Base-by-base conservation (phyloP, 2,329 filamentous ascomycete genomes). In the Colletotrichum horii region DNA sequence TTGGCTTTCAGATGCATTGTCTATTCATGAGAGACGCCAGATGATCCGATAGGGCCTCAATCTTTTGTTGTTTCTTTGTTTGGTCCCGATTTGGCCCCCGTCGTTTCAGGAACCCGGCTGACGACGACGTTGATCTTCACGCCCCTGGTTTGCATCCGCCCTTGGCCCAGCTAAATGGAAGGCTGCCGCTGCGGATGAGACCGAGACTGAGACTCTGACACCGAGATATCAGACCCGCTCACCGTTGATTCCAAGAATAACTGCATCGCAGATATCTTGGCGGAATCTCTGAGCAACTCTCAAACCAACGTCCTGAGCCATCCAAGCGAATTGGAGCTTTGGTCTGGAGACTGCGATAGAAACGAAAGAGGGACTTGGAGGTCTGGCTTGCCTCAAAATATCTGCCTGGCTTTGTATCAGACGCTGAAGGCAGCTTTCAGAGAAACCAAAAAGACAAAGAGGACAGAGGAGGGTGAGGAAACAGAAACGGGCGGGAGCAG, bases 181-280 rank as follows among this genome's bases (percentile, higher is more conserved):
- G 64, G 32, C 32, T 30, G 56, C n/a, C 32, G 56, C 69, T 75
- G 36, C 56, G 58, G 62, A 61, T 75, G 73, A 75, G 64, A 73
- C 70, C 48, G 52, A 75, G 55, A 69, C 73, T 61, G 48, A 75
- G 64, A 68, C 64, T 69, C 56, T 58, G 16, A 43, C 30, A 65
- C 43, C 16, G 58, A 62, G 28, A 68, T 73, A 75, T 22, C 38
- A 71, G 38, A 58, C 34, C 73, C 70, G 64, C 64, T n/a, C 56
- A 9, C 43, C 55, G 8, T 58, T 58, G 70, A 26, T 69, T 65
- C 64, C 58, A 73, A 75, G 58, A 73, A 75, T 73, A 75, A 48
- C 73, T 68, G 64, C 56, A n/a, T 75, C 65, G 43, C 38, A 68
- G 38, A 68, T 65, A 64, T 73, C 62, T 75, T 69, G 73, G 73